Conservation (phyloP, 805 yeast genomes). For the Candida dajiaensis region DNA sequence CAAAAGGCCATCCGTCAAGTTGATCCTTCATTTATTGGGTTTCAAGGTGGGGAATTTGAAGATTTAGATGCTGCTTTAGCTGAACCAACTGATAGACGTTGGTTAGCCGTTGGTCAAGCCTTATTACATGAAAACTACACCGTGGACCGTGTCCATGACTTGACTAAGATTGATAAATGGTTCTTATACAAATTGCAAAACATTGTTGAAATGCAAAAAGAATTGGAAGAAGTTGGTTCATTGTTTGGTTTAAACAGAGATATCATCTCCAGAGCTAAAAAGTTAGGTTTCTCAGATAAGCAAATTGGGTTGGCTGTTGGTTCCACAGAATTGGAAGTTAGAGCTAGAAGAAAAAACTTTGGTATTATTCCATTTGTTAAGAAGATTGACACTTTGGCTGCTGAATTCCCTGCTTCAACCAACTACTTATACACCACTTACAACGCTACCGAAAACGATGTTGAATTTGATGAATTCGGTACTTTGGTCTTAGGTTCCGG, state of each 20-base stretch:
- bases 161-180: conserved; percentile 94
- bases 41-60: conserved; percentile 82
- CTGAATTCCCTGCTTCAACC: conserved; percentile 97
- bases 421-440: conserved; percentile 95
- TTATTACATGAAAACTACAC: conserved; percentile 84
- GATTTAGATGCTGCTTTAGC: conserved; percentile 70
- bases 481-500: conserved; percentile 97
- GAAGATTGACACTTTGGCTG: conserved; percentile 95
- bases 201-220: conserved; percentile 78
- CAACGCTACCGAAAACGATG: conserved; percentile 83
- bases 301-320: conserved; percentile 81
- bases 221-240: conserved; percentile 59
- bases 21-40: conserved; percentile 85
- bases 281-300: conserved; percentile 91
- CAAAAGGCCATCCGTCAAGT: conserved; percentile 97
- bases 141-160: conserved; percentile 87
- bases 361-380: conserved; percentile 90
- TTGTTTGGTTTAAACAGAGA: conserved; percentile 60
- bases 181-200: conserved; percentile 88
- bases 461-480: conserved; percentile 82
- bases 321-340: conserved; percentile 71
- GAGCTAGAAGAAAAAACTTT: conserved; percentile 72
- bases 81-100: conserved; percentile 92
- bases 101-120: conserved; percentile 98
- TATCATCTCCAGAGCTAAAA: conserved; percentile 73